Percentiles rank a stretch among this genome's conserved stretches.
Evolutionary conservation across 106 monocot genomes (phyloP).

Genomic region (Ottelia alismoides): DNA sequence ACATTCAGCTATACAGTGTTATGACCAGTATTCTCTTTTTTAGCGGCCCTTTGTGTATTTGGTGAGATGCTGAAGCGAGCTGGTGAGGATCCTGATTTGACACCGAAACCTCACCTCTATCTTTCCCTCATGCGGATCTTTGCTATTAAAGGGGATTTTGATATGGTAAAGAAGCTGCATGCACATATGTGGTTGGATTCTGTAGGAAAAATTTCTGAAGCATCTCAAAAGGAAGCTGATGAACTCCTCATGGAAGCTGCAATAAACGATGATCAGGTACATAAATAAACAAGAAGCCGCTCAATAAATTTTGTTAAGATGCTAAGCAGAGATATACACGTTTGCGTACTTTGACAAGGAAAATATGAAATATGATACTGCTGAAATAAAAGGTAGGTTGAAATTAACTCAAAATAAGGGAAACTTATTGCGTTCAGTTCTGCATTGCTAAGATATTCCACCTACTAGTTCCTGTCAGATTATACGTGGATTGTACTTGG

Average conservation of each 20-base stretch:
- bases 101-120: constrained; percentile 75
- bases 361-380: too few species aligned
- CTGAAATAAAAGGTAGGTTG: too few species aligned
- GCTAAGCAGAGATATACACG: too few species aligned
- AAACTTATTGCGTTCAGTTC: too few species aligned
- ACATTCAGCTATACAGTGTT: background rate
- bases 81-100: constrained; percentile 27
- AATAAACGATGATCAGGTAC: constrained; percentile 55
- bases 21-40: background rate
- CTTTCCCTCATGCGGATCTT: constrained; percentile 69
- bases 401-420: too few species aligned
- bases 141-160: constrained; percentile 45
- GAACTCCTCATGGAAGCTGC: constrained; percentile 93
- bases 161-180: constrained; percentile 49
- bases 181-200: constrained; percentile 58
- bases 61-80: constrained; percentile 66
- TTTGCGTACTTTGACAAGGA: too few species aligned
- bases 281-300: too few species aligned
- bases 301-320: too few species aligned
- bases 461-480: too few species aligned
- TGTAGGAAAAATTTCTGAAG: constrained; percentile 41
- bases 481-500: too few species aligned
- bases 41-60: constrained; percentile 74
- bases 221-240: constrained; percentile 41
- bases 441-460: too few species aligned